phyloP scores from a whole-genome alignment of 352 stramenopile genomes.

The Globisporangium recalcitrans region DNA sequence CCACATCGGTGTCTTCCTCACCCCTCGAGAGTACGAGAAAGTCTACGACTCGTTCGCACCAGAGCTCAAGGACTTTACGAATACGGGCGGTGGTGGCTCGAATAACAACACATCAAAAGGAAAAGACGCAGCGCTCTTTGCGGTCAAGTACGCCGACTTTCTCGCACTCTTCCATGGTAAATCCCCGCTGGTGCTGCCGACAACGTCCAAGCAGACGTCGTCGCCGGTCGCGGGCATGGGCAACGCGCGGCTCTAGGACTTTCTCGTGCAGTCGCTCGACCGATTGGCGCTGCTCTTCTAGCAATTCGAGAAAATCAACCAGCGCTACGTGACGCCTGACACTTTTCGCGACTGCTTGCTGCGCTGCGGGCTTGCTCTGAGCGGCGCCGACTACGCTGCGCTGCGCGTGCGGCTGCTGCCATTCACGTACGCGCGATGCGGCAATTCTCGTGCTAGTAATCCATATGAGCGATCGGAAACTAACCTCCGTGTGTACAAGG shows the following conservation, averaged over 20 bases:
- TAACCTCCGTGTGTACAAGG: constrained; percentile 42
- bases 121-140: constrained; percentile 26
- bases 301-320: constrained; percentile 51
- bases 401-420: constrained; percentile 54
- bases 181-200: constrained; percentile 25
- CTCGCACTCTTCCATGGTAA: constrained; percentile 39
- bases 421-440: constrained; percentile 32
- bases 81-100: constrained; percentile 7
- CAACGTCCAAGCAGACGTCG: constrained; percentile 37
- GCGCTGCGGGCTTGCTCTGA: constrained; percentile 53
- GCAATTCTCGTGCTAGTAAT: too few species aligned
- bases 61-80: constrained; percentile 26
- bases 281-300: constrained; percentile 43
- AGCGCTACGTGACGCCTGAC: constrained; percentile 46
- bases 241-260: constrained; percentile 56
- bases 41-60: constrained; percentile 48
- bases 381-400: constrained; percentile 64
- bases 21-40: constrained; percentile 53
- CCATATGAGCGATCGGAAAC: neutral
- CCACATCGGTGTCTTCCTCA: constrained; percentile 73
- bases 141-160: constrained; percentile 63
- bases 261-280: constrained; percentile 46
- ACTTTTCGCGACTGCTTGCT: constrained; percentile 59
- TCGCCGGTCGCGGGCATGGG: constrained; percentile 39
- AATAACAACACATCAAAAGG: too few species aligned